These are phyloP conservation scores for Thuja plicata DNA, from an alignment of 83 land plant species.

Conservation along the genomic window DNA sequence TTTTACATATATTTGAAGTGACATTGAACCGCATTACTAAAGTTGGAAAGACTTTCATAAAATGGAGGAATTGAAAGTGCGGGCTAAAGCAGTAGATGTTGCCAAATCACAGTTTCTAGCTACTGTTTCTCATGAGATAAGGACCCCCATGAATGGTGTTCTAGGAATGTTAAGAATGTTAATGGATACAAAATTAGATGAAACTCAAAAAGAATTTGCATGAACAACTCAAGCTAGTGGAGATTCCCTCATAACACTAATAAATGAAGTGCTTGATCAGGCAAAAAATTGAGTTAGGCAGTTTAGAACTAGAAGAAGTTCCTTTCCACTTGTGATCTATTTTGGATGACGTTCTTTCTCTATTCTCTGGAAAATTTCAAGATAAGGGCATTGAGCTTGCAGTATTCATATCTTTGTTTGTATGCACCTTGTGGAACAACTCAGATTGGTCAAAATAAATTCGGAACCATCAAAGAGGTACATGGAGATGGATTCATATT, in stretches of 20 bases:
- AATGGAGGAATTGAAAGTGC: slow-evolving; percentile 79
- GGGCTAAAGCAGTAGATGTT: slow-evolving; percentile 89
- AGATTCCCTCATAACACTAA: slow-evolving; percentile 64
- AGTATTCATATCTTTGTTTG: no score
- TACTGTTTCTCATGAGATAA: slow-evolving; percentile 92
- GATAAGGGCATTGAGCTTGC: slow-evolving; percentile 78
- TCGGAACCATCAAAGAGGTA: no score
- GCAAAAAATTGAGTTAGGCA: slow-evolving; percentile 87
- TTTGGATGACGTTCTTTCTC: slow-evolving; percentile 72
- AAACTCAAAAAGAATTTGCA: slow-evolving; percentile 69
- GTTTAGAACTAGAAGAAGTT: slow-evolving; percentile 64
- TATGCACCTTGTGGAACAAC: no score
- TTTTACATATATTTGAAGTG: slow-evolving; percentile 77
- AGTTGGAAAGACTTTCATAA: slow-evolving; percentile 82
- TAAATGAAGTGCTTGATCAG: slow-evolving; percentile 85
- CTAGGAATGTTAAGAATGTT: slow-evolving; percentile 82
- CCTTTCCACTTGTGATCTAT: slow-evolving; percentile 62
- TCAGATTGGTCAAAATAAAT: no score
- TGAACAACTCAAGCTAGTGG: slow-evolving; percentile 79
- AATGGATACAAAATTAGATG: slow-evolving; percentile 62
- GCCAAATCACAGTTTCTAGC: slow-evolving; percentile 98
- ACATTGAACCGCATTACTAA: slow-evolving; percentile 71
- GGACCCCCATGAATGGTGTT: slow-evolving; percentile 96
- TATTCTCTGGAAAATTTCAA: slow-evolving; percentile 77
- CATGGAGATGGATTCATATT: no score